Base-by-base conservation (phyloP, 2,329 filamentous ascomycete species). In the Penicillium sp. region DNA sequence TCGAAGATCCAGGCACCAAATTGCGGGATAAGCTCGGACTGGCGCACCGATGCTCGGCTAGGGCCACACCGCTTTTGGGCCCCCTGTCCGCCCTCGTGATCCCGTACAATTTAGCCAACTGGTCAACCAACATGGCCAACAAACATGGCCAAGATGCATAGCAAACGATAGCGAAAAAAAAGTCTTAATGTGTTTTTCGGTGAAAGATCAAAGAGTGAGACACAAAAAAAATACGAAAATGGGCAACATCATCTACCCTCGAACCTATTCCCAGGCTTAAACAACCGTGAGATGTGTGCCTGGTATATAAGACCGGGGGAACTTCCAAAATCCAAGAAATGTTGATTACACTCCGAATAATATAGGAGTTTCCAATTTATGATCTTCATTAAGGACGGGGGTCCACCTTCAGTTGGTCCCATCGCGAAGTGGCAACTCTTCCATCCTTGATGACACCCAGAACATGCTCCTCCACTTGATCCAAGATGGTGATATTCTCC, bases 391-490 rank as follows among this genome's bases (percentile, higher is more conserved):
- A 40, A 21, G 38, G 38, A 18, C 38, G 38, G 13, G 21, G 1
- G 31, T 55, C 55, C 10, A 43, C 29, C 4, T 43, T 31, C 6
- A 55, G 18, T 13, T 11, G 18, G 3, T 46, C 34, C 47, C 45
- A 48, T 3, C 52, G 52, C 16, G 56, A 58, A 47, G 32, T 43
- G 4, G 18, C 18, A 46, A 84, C 73, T n/a, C 79, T 70, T 1
- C 83, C 83, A 36, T 83, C 82, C 63, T 85, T 85, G 18, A 86
- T 72, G 0, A 85, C 81, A 2, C 74, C 78, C 42, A 83, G 59
- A 7, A 84, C 54, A 16, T 76, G 71, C 60, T 75, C 72, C 47
- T 83, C 77, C 2, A 77, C 77, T 39, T 71, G 62, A 55, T 80
- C 80, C 24, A 86, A 63, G 4, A 84, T 69, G 0, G 74, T 73